Percentiles rank a stretch among this genome's conserved stretches.
Conservation (phyloP, 2,329 filamentous ascomycete genomes). For the Aspergillus transmontanensis region DNA sequence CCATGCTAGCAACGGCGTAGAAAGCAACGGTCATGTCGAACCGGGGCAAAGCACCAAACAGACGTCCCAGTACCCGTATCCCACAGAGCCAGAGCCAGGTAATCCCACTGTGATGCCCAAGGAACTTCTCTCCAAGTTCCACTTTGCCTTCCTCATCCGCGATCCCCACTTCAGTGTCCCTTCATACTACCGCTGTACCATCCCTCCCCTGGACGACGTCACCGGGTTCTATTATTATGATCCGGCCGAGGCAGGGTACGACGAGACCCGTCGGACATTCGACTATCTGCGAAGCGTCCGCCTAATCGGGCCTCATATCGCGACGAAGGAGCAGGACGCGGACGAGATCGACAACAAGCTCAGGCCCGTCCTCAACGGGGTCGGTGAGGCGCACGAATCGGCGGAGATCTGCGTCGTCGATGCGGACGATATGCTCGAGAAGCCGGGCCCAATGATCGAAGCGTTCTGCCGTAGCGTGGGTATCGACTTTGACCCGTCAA, state of each 20-base stretch:
- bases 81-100: constrained; percentile 60
- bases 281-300: constrained; percentile 74
- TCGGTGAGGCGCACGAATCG: constrained; percentile 24
- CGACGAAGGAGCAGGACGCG: constrained; percentile 43
- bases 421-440: constrained; percentile 89
- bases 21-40: constrained; percentile 19
- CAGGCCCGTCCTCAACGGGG: constrained; percentile 25
- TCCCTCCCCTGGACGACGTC: constrained; percentile 78
- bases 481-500: constrained; percentile 71
- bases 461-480: constrained; percentile 82
- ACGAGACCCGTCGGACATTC: constrained; percentile 82
- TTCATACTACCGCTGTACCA: constrained; percentile 90
- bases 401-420: constrained; percentile 83
- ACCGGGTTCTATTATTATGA: constrained; percentile 89
- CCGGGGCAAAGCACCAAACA: constrained; percentile 13
- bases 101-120: constrained; percentile 87
- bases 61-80: constrained; percentile 54
- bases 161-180: constrained; percentile 91
- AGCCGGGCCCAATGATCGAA: constrained; percentile 73
- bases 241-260: constrained; percentile 85
- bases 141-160: constrained; percentile 95
- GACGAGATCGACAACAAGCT: constrained; percentile 34
- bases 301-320: constrained; percentile 69
- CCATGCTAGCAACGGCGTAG: constrained; percentile 8
- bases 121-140: constrained; percentile 74